Base-by-base conservation (phyloP, 148 eudicot species). In the Camellia sinensis region DNA sequence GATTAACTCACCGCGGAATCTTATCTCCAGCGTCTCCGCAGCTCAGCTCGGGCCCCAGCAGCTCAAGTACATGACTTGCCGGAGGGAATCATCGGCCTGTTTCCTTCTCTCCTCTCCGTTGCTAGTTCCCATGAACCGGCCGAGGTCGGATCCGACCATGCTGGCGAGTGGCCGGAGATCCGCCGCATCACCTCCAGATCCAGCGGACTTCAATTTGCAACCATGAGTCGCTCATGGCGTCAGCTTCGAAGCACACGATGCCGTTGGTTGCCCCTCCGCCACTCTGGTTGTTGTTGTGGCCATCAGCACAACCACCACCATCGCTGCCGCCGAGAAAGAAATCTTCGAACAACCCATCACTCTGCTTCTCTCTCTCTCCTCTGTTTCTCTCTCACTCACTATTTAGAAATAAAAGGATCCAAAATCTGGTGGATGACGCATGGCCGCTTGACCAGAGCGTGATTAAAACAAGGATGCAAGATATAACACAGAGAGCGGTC, bases 41-140 rank as follows among this genome's bases (percentile, higher is more conserved):
- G 3, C 15, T 86, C 74, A 91, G 86, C 89, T 85, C 22, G 78
- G 92, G 53, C 88, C 92, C 94, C 94, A 91, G 67, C 92, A 89
- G 82, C 83, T 89, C 79, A 91, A 56, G 81, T 88, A 89, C 95
- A 89, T 88, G 61, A 90, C 95, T 63, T 84, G 89, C 69, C 85
- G 89, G 80, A 91, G 86, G 0, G 92, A 89, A 19, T 89, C 90
- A 5, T 91, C 92, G 60, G 89, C 40, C 41, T 81, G 86, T 40
- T 72, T 73, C 50, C 81, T 77, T 48, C 45, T 80, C 59, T 84
- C 80, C 67, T 81, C 84, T 4, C 80, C 84, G 43, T 67, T 67
- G 19, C 67, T 65, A 37, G 57, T 13, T 2, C 70, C 74, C 40
- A 43, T 0, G 21, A 66, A 37, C 0, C 72, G 80, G 8, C 37